phyloP scores from a whole-genome alignment of 495 filamentous ascomycete genomes.

The Penicillium fimorum region DNA sequence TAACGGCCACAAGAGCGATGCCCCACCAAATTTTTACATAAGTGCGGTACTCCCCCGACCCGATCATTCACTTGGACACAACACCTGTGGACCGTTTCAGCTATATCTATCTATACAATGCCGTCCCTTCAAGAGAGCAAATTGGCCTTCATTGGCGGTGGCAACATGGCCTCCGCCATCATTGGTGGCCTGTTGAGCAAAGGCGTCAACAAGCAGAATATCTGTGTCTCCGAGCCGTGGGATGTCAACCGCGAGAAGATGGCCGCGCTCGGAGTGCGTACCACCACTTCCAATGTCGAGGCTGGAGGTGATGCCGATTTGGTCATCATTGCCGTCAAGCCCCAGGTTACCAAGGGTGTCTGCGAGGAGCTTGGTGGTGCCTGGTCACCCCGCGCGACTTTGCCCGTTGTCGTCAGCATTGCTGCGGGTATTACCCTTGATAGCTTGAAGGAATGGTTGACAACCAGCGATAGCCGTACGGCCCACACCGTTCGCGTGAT shows the following conservation, averaged over 20 bases:
- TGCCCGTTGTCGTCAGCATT: constrained; percentile 46
- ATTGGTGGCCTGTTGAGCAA: constrained; percentile 41
- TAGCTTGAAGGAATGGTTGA: constrained; percentile 36
- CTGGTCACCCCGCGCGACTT: constrained; percentile 67
- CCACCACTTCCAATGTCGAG: constrained; percentile 80
- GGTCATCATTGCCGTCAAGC: constrained; percentile 72
- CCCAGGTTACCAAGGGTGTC: constrained; percentile 76
- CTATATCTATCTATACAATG: constrained; percentile 24
- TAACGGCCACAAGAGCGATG: not conserved
- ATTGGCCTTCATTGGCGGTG: constrained; percentile 45
- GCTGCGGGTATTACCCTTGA: constrained; percentile 42
- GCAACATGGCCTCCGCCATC: constrained; percentile 48
- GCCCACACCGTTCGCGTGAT: constrained; percentile 41
- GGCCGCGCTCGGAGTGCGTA: constrained; percentile 81
- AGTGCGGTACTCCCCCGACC: constrained; percentile 10
- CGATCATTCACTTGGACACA: not conserved
- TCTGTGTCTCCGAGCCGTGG: constrained; percentile 75
- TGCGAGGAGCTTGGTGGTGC: constrained; percentile 90
- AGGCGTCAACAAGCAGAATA: constrained; percentile 39
- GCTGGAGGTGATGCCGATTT: constrained; percentile 93
- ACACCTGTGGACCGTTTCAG: not conserved
- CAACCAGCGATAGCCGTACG: constrained; percentile 24
- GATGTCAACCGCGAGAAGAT: constrained; percentile 81
- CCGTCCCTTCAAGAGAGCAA: constrained; percentile 40
- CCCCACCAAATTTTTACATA: constrained; percentile 13